Conservation (phyloP, 805 yeast genomes). For the Sungouiella thailandica region DNA sequence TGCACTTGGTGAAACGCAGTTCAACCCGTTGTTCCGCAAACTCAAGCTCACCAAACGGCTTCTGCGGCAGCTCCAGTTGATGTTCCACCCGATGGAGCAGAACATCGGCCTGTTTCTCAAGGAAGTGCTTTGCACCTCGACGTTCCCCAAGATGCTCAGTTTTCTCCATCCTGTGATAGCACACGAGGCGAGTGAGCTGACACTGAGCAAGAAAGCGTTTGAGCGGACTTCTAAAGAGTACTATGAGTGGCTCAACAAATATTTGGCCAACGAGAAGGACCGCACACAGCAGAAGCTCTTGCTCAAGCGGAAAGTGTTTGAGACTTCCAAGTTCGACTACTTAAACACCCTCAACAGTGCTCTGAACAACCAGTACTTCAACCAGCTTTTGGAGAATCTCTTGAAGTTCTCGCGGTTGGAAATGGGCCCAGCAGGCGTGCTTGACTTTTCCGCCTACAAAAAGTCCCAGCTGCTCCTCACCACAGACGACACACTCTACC, state of each 20-base stretch:
- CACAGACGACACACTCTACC: constrained; percentile 25
- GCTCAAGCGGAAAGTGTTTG: constrained; percentile 33
- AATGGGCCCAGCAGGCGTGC: constrained; percentile 6
- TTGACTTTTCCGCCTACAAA: constrained; percentile 14
- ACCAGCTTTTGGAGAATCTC: constrained; percentile 31
- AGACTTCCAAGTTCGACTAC: constrained; percentile 43
- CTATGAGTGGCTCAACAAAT: constrained; percentile 41
- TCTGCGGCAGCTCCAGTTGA: constrained; percentile 16
- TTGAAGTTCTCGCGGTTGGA: constrained; percentile 30
- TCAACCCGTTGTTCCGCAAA: constrained; percentile 19
- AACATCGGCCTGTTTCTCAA: constrained; percentile 26
- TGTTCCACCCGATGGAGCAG: constrained; percentile 31
- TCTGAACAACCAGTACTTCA: constrained; percentile 36
- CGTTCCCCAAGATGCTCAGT: constrained; percentile 24
- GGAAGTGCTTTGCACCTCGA: constrained; percentile 22
- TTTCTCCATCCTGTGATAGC: constrained; percentile 7
- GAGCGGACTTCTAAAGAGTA: constrained; percentile 38
- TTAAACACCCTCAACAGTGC: constrained; percentile 35
- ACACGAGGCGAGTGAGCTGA: constrained; percentile 18
- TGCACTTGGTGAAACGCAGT: constrained; percentile 19
- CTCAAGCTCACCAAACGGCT: constrained; percentile 24
- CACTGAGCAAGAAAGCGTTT: constrained; percentile 26
- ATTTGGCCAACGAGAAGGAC: constrained; percentile 39
- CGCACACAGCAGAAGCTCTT: constrained; percentile 37
- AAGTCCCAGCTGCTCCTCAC: constrained; percentile 13